Percentiles rank a stretch among this genome's conserved stretches.
These are phyloP conservation scores for Talaromyces wortmannii DNA, from an alignment of 495 filamentous ascomycete species.

Conservation along the genomic window DNA sequence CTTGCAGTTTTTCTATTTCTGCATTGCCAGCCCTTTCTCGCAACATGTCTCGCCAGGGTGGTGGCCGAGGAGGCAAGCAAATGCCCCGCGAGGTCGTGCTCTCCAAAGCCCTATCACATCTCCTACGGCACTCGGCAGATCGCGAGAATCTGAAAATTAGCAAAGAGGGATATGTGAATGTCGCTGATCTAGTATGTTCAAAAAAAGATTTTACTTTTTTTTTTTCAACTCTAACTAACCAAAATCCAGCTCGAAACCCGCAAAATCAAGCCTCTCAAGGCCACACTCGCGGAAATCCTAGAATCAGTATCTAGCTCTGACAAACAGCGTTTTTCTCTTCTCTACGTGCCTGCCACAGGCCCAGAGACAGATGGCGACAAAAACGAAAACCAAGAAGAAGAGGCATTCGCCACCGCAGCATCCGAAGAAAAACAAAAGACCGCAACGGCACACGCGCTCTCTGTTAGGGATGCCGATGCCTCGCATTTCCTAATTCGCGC, in stretches of 20 bases:
- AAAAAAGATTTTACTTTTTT: too few species aligned
- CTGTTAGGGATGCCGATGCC: constrained; percentile 36
- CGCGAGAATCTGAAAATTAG: constrained; percentile 72
- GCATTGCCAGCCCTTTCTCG: neutral
- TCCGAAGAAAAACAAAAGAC: constrained; percentile 11
- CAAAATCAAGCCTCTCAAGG: constrained; percentile 59
- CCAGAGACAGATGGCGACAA: constrained; percentile 7
- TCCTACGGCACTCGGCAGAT: constrained; percentile 79
- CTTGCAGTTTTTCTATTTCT: neutral
- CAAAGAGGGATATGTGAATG: constrained; percentile 69
- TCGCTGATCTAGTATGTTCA: constrained; percentile 67
- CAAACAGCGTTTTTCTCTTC: constrained; percentile 80
- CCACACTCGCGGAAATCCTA: constrained; percentile 67
- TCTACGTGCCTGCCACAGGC: constrained; percentile 32
- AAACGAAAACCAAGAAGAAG: constrained; percentile 6
- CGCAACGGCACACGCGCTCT: constrained; percentile 22
- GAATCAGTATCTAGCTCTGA: constrained; percentile 67
- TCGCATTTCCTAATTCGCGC: constrained; percentile 82
- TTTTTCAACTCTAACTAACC: neutral
- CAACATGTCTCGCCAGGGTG: constrained; percentile 3
- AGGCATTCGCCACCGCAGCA: constrained; percentile 3
- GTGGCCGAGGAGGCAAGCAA: neutral
- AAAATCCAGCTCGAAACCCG: constrained; percentile 56
- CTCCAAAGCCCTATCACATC: constrained; percentile 71
- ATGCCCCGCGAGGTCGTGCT: constrained; percentile 51